A percentile compares a stretch with the other conserved stretches of the same genome.
Evolutionary conservation across 495 filamentous ascomycete genomes (phyloP).

Genomic region (Talaromyces liani): DNA sequence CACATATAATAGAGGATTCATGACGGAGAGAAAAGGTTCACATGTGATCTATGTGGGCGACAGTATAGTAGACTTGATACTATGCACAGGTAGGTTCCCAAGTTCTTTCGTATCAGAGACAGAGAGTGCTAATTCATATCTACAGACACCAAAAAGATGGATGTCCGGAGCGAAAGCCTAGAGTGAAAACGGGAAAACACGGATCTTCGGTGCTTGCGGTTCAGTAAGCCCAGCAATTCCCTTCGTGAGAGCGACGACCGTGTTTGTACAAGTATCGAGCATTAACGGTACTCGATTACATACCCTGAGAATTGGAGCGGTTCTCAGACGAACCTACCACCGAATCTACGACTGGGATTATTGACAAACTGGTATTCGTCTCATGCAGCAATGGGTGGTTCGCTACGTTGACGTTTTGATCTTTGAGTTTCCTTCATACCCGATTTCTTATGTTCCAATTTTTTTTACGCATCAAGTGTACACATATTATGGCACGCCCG

Average conservation of each 20-base stretch:
- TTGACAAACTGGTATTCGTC: neutral
- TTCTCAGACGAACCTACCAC: neutral
- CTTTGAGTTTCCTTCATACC: neutral
- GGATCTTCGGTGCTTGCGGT: neutral
- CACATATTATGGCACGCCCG: neutral
- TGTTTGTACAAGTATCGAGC: neutral
- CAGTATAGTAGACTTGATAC: constrained; percentile 80
- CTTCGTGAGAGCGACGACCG: neutral
- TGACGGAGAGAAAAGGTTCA: constrained; percentile 62
- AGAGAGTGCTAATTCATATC: neutral
- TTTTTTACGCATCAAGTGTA: neutral
- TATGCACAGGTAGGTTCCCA: constrained; percentile 55
- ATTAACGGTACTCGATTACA: neutral
- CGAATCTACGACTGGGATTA: neutral
- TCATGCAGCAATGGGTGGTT: neutral
- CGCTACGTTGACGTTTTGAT: neutral
- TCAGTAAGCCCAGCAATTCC: neutral
- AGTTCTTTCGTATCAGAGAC: neutral
- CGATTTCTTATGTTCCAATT: neutral
- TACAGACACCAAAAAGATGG: constrained; percentile 5
- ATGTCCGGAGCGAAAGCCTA: neutral
- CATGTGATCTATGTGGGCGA: constrained; percentile 64
- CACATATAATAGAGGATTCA: constrained; percentile 45
- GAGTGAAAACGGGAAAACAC: neutral
- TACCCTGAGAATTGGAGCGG: neutral